Evolutionary conservation across 106 monocot genomes (phyloP).

Genomic region (Cymbidium sinense): DNA sequence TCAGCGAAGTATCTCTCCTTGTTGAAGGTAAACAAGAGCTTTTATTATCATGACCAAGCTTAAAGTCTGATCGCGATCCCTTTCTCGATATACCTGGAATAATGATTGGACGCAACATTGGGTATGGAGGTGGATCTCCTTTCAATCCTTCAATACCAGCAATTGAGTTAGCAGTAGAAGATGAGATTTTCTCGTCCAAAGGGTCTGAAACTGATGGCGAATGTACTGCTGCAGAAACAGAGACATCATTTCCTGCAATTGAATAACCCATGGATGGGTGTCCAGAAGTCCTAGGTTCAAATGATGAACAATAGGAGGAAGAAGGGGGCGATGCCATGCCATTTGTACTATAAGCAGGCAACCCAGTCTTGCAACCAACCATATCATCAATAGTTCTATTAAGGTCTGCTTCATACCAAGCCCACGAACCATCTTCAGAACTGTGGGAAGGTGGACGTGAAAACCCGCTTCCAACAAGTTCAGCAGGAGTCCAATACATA

Average conservation of each 20-base stretch:
- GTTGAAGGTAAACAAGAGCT: conserved; percentile 79
- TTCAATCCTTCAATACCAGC: conserved; percentile 50
- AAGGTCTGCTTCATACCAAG: conserved; percentile 93
- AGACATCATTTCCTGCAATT: conserved; percentile 40
- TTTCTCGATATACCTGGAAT: conserved; percentile 69
- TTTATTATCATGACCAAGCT: conserved; percentile 47
- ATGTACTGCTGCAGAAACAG: conserved; percentile 24
- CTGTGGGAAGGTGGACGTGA: conserved; percentile 89
- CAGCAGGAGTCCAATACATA: conserved; percentile 98
- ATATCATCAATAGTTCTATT: conserved; percentile 95
- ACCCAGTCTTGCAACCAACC: conserved; percentile 54
- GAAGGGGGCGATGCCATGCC: conserved; percentile 55
- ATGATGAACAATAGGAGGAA: conserved; percentile 50
- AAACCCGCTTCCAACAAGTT: conserved; percentile 69
- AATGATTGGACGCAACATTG: conserved; percentile 83
- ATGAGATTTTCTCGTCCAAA: conserved; percentile 40
- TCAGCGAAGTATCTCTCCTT: conserved; percentile 50
- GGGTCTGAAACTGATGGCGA: conserved; percentile 33
- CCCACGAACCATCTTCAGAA: conserved; percentile 96
- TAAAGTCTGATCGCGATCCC: conserved; percentile 82
- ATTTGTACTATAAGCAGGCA: conserved; percentile 45
- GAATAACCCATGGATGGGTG: conserved; percentile 43
- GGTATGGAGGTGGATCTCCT: conserved; percentile 72
- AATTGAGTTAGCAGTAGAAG: conserved; percentile 30
- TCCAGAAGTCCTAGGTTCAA: conserved; percentile 50